A percentile compares a stretch with the other conserved stretches of the same genome.
These are phyloP conservation scores for Vanrija sp. DNA, from an alignment of 1,284 basidiomycete genomes.

Conservation along the genomic window DNA sequence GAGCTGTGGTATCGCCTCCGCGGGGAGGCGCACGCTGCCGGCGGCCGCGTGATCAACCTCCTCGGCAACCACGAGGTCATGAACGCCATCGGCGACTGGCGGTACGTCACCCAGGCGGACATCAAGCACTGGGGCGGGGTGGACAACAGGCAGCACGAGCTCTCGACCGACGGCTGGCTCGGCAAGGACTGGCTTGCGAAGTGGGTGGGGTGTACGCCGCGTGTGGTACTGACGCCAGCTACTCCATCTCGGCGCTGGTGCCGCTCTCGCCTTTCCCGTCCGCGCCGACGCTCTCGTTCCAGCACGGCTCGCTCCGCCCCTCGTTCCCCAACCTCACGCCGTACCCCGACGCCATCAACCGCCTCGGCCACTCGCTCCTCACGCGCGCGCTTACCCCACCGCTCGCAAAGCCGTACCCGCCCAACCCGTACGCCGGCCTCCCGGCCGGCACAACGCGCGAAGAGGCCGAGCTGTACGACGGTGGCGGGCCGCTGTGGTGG, in stretches of 20 bases:
- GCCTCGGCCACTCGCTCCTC: constrained; percentile 64
- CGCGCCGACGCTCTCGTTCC: constrained; percentile 69
- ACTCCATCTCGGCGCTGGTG: constrained; percentile 74
- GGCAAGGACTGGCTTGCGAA: constrained; percentile 79
- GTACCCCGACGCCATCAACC: constrained; percentile 76
- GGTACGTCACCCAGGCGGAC: constrained; percentile 78
- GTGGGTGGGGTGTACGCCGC: constrained; percentile 19
- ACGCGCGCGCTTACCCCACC: constrained; percentile 54
- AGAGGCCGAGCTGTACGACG: constrained; percentile 67
- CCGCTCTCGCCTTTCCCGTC: constrained; percentile 68
- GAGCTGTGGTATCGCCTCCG: constrained; percentile 74
- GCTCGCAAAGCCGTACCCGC: constrained; percentile 73
- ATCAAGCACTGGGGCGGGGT: constrained; percentile 74
- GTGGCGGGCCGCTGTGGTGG: constrained; percentile 83
- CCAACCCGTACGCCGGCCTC: constrained; percentile 69
- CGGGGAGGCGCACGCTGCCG: constrained; percentile 63
- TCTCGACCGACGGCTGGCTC: constrained; percentile 70
- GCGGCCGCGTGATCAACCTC: constrained; percentile 69
- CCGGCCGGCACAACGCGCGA: constrained; percentile 62
- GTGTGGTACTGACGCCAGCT: constrained; percentile 45
- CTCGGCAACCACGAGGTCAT: constrained; percentile 68
- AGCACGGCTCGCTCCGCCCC: constrained; percentile 79
- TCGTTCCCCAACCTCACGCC: constrained; percentile 66
- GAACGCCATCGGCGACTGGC: constrained; percentile 87
- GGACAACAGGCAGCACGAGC: constrained; percentile 61